Conservation (phyloP, 1,284 basidiomycete genomes). For the Pyrrhoderma lamaoense region DNA sequence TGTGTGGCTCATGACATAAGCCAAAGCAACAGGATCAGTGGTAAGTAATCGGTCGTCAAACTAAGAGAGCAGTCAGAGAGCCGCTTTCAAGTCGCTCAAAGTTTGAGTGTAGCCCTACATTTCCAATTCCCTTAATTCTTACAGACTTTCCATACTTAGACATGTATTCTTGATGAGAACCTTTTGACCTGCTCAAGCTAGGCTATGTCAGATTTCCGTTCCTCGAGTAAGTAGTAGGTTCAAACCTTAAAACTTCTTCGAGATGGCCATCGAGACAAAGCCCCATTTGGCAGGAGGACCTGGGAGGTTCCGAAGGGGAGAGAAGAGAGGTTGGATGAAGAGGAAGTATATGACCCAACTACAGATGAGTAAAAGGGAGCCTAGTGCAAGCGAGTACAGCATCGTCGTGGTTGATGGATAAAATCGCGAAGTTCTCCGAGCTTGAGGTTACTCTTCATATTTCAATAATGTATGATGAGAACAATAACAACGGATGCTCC, state of each 20-base stretch:
- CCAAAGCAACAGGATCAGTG: conserved; percentile 63
- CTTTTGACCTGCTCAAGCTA: conserved; percentile 12
- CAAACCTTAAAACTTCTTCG: conserved; percentile 10
- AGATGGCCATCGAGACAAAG: conserved; percentile 15
- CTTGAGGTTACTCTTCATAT: too few relatives aligned
- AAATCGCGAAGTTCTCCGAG: neutral
- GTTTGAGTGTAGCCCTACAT: conserved; percentile 14
- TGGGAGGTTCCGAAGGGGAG: conserved; percentile 19
- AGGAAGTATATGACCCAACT: conserved; percentile 9
- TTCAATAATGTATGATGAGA: neutral
- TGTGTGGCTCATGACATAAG: conserved; percentile 61
- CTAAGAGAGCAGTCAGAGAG: conserved; percentile 31
- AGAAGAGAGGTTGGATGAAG: conserved; percentile 15
- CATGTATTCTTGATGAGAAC: conserved; percentile 16
- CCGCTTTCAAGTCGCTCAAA: too few relatives aligned
- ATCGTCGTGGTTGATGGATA: conserved; percentile 7
- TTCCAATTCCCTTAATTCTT: conserved; percentile 19
- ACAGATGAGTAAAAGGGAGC: neutral
- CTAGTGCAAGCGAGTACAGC: neutral
- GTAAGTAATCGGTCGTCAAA: conserved; percentile 73
- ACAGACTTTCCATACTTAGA: conserved; percentile 18
- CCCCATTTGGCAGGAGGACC: conserved; percentile 16
- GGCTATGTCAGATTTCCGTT: neutral
- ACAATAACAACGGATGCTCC: neutral
- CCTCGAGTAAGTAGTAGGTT: neutral